Percentiles rank a stretch among this genome's conserved stretches.
Conservation (phyloP, 306 rosid genomes). For the Quercus gilva region DNA sequence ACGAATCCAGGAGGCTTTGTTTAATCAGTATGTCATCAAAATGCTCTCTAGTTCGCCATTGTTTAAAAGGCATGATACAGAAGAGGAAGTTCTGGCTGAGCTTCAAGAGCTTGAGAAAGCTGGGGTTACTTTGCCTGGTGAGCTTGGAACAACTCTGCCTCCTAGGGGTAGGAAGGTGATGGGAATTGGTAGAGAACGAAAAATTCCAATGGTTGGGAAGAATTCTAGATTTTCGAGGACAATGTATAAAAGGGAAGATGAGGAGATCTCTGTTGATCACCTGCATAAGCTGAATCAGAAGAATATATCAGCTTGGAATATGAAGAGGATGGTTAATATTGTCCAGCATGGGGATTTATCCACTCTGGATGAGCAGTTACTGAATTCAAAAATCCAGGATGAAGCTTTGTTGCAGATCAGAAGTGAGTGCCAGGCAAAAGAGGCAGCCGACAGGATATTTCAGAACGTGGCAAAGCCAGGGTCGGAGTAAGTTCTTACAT, state of each 20-base stretch:
- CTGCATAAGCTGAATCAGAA: slow-evolving; percentile 33
- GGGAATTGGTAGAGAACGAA: slow-evolving; percentile 7
- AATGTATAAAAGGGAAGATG: slow-evolving; percentile 16
- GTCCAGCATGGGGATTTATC: slow-evolving; percentile 26
- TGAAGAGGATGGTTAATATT: slow-evolving; percentile 37
- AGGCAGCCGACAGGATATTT: slow-evolving; percentile 38
- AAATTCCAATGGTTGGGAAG: slow-evolving; percentile 12
- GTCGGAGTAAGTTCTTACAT: slow-evolving; percentile 15
- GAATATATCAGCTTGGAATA: slow-evolving; percentile 47
- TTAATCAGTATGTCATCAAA: slow-evolving; percentile 37
- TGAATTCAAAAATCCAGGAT: slow-evolving; percentile 16
- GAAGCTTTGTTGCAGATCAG: slow-evolving; percentile 25
- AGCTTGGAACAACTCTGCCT: slow-evolving; percentile 23
- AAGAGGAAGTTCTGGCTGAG: slow-evolving; percentile 21
- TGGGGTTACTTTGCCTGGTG: slow-evolving; percentile 23
- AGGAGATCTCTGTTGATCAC: slow-evolving; percentile 30
- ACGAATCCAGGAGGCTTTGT: slow-evolving; percentile 37
- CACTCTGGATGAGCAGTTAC: slow-evolving; percentile 35
- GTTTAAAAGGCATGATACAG: not conserved
- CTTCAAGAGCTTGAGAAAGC: slow-evolving; percentile 22
- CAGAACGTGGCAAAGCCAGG: slow-evolving; percentile 28
- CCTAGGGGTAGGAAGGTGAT: slow-evolving; percentile 11
- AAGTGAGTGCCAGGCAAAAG: slow-evolving; percentile 39
- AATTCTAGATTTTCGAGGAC: slow-evolving; percentile 15
- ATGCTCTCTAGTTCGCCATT: slow-evolving; percentile 33